Percentiles rank a stretch among this genome's conserved stretches.
phyloP scores from a whole-genome alignment of 2,329 filamentous ascomycete genomes.

The Cercospora janseana region DNA sequence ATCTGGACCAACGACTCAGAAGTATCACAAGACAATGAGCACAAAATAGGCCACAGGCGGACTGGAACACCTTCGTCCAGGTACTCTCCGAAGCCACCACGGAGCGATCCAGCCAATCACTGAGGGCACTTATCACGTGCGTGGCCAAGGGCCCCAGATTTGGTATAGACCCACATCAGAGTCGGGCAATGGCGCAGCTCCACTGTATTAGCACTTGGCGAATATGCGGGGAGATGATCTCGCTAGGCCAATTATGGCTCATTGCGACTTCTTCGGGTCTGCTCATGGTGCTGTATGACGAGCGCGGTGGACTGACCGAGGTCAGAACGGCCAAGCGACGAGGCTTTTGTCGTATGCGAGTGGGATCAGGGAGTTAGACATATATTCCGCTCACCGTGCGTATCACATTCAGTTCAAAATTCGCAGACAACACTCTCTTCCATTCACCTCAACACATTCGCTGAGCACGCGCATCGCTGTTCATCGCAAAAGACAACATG shows the following conservation, averaged over 20 bases:
- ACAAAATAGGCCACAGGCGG: slow-evolving; percentile 1
- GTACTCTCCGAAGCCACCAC: not conserved
- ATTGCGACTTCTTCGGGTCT: slow-evolving; percentile 8
- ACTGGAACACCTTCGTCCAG: slow-evolving; percentile 1
- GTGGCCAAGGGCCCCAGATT: not conserved
- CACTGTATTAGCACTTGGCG: slow-evolving; percentile 4
- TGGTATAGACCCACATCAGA: slow-evolving; percentile 13
- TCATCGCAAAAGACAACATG: slow-evolving; percentile 11
- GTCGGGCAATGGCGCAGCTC: slow-evolving; percentile 7
- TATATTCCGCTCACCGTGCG: slow-evolving; percentile 12
- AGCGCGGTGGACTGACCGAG: slow-evolving; percentile 2
- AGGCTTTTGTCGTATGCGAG: slow-evolving; percentile 1
- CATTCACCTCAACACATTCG: slow-evolving; percentile 6
- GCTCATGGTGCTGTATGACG: not conserved
- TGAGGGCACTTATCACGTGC: slow-evolving; percentile 3
- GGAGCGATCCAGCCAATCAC: slow-evolving; percentile 8
- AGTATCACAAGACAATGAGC: slow-evolving; percentile 6
- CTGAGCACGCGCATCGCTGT: slow-evolving; percentile 1
- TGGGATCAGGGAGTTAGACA: not conserved
- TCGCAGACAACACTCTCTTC: slow-evolving; percentile 5
- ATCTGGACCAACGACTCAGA: not conserved
- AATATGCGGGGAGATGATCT: slow-evolving; percentile 11
- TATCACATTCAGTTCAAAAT: no score
- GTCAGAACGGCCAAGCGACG: not conserved
- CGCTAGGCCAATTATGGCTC: slow-evolving; percentile 5